A percentile compares a stretch with the other conserved stretches of the same genome.
Evolutionary conservation across 2,329 filamentous ascomycete species (phyloP).

Genomic region (Plectosphaerella sp.): DNA sequence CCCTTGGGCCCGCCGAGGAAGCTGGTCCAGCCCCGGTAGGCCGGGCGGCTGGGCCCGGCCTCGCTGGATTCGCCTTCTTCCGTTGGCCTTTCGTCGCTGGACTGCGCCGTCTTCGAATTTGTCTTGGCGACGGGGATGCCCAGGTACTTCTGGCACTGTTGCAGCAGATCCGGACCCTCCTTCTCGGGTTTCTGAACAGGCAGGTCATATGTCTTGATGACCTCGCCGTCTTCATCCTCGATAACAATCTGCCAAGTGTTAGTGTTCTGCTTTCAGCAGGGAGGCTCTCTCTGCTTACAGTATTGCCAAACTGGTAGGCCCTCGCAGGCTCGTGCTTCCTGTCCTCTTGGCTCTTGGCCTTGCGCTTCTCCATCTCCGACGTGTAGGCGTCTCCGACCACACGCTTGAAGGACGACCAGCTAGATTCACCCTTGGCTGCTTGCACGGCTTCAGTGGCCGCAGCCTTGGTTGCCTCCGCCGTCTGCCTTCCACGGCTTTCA

Average conservation of each 20-base stretch:
- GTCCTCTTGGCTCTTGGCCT: constrained; percentile 50
- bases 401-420: constrained; percentile 35
- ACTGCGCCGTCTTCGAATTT: not conserved
- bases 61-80: constrained; percentile 22
- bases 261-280: constrained; percentile 10
- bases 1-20: constrained; percentile 33
- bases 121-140: constrained; percentile 31
- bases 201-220: constrained; percentile 79
- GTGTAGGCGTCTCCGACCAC: constrained; percentile 48
- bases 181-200: constrained; percentile 46
- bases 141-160: constrained; percentile 48
- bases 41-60: constrained; percentile 30
- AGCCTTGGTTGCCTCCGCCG: not conserved
- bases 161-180: constrained; percentile 29
- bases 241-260: constrained; percentile 65
- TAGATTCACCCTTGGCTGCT: not conserved
- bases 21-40: constrained; percentile 44
- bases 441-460: not conserved
- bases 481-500: constrained; percentile 14
- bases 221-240: constrained; percentile 81
- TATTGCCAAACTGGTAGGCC: constrained; percentile 83
- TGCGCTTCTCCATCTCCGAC: constrained; percentile 59
- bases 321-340: constrained; percentile 67
- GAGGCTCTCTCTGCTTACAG: constrained; percentile 37
- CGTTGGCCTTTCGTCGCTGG: constrained; percentile 4